Percentiles rank a stretch among this genome's conserved stretches.
phyloP scores from a whole-genome alignment of 495 filamentous ascomycete genomes.

The Penicillium steckii region DNA sequence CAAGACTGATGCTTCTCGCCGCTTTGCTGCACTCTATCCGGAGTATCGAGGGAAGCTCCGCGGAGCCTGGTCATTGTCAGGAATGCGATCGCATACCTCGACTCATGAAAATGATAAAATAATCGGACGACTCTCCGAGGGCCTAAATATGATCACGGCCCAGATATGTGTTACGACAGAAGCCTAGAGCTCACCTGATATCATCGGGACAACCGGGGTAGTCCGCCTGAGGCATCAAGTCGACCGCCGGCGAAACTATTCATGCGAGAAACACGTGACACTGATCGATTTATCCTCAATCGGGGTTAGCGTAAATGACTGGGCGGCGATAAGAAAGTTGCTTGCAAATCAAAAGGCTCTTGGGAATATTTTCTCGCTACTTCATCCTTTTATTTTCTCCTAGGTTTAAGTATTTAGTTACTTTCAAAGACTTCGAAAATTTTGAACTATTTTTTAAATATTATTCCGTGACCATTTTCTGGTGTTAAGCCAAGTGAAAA shows the following conservation, averaged over 20 bases:
- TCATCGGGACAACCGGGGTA: slow-evolving; percentile 11
- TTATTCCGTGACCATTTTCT: no score
- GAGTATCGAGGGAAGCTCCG: slow-evolving; percentile 44
- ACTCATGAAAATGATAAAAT: background rate
- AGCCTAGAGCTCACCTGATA: slow-evolving; percentile 22
- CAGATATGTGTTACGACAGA: background rate
- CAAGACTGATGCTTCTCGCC: slow-evolving; percentile 28
- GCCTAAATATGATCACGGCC: background rate
- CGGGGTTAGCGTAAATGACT: background rate
- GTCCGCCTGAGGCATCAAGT: slow-evolving; percentile 22
- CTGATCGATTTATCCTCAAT: background rate
- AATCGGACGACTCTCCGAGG: background rate
- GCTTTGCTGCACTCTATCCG: slow-evolving; percentile 26
- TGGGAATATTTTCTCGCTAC: background rate
- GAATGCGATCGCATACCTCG: slow-evolving; percentile 28
- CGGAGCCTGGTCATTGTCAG: slow-evolving; percentile 47
- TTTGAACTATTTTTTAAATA: background rate
- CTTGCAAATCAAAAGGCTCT: background rate
- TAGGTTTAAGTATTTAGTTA: no score
- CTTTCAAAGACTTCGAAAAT: background rate
- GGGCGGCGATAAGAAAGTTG: background rate
- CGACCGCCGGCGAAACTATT: slow-evolving; percentile 4
- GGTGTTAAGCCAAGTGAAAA: background rate
- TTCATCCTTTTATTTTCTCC: background rate
- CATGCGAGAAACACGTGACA: slow-evolving; percentile 1